Percentiles rank a stretch among this genome's conserved stretches.
phyloP scores from a whole-genome alignment of 768 basidiomycete species.

The Naganishia kalamii region DNA sequence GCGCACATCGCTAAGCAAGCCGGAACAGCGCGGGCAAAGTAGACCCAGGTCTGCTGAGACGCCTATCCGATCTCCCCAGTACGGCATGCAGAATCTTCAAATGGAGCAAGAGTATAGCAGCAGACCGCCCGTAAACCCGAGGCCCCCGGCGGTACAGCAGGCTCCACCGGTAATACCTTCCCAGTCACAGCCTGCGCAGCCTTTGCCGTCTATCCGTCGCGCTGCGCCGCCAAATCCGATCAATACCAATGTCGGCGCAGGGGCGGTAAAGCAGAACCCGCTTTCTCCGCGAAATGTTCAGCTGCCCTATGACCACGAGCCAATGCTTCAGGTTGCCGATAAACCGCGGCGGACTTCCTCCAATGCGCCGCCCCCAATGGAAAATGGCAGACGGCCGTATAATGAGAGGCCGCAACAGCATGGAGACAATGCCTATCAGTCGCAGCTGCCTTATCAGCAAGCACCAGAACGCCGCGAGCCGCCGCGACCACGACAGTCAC shows the following conservation, averaged over 20 bases:
- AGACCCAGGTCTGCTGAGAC: slow-evolving; percentile 78
- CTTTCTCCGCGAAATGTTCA: background rate
- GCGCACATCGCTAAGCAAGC: slow-evolving; percentile 52
- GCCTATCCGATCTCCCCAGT: slow-evolving; percentile 79
- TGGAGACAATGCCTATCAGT: slow-evolving; percentile 4
- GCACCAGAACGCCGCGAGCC: slow-evolving; percentile 9
- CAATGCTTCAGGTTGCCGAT: background rate
- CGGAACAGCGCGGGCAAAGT: slow-evolving; percentile 49
- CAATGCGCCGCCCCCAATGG: background rate
- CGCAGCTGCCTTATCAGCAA: slow-evolving; percentile 18
- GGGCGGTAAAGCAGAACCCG: slow-evolving; percentile 9
- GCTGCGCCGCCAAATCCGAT: background rate
- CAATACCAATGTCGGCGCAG: slow-evolving; percentile 14
- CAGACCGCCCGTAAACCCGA: background rate
- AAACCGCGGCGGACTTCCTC: background rate
- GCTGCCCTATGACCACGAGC: background rate
- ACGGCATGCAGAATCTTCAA: slow-evolving; percentile 86
- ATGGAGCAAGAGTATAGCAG: slow-evolving; percentile 68
- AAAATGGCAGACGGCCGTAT: slow-evolving; percentile 4
- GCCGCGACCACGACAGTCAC: slow-evolving; percentile 11
- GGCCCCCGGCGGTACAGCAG: slow-evolving; percentile 18
- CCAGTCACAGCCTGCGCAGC: background rate
- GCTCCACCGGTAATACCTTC: slow-evolving; percentile 8
- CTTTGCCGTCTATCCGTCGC: background rate
- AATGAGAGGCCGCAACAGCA: background rate